Evolutionary conservation across 208 protist genomes (phyloP), one percentile per base, ranked within the genome.

Genomic region (Wallacemonas sp.): DNA sequence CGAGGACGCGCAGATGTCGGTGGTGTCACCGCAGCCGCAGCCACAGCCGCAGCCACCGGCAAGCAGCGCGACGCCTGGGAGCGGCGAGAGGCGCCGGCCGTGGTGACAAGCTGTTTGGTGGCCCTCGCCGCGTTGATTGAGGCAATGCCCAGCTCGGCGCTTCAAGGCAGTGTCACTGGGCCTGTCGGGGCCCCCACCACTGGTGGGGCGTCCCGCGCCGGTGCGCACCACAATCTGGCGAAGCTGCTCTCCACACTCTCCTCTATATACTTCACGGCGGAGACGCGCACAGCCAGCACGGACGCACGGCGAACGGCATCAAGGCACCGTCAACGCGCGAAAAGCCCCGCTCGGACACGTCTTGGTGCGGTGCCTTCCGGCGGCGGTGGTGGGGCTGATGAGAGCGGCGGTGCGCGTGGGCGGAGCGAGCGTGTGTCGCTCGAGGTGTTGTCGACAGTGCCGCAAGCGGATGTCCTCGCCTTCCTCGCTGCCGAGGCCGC

Each of bases 341-440:
- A n/a, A n/a, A n/a, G n/a, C n/a, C n/a, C n/a, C n/a, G n/a, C n/a
- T n/a, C n/a, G n/a, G n/a, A n/a, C n/a, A n/a, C n/a, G n/a, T n/a
- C n/a, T n/a, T n/a, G n/a, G n/a, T n/a, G n/a, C n/a, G n/a, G n/a
- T n/a, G n/a, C n/a, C n/a, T n/a, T n/a, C n/a, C n/a, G n/a, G n/a
- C n/a, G n/a, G n/a, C n/a, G n/a, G n/a, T n/a, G n/a, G n/a, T n/a
- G n/a, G n/a, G n/a, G n/a, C n/a, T n/a, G n/a, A n/a, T n/a, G n/a
- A n/a, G n/a, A n/a, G n/a, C n/a, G n/a, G n/a, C n/a, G n/a, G n/a
- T n/a, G n/a, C n/a, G n/a, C 33, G 64, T 22, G 72, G 73, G 73
- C 68, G 65, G 66, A 30, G 38, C 15, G 50, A 32, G 21, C 55
- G 65, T 21, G 65, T 21, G 27, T 29, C 9, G 21, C 15, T 60